Percentiles rank a stretch among this genome's conserved stretches.
These are phyloP conservation scores for Mycena amicta DNA, from an alignment of 768 basidiomycete species.

Conservation along the genomic window DNA sequence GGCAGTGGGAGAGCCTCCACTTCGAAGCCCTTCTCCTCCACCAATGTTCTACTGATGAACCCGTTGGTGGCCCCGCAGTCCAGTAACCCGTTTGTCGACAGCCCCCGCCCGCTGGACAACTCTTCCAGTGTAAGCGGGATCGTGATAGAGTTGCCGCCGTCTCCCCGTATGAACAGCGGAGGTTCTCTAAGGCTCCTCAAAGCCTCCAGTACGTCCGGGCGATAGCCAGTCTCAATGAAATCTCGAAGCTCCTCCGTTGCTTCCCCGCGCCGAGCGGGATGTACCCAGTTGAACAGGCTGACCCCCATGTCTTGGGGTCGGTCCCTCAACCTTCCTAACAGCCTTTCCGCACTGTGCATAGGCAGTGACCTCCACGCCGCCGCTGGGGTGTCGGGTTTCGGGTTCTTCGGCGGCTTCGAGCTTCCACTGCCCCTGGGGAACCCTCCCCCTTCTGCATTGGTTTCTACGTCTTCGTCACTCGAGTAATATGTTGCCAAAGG, in stretches of 20 bases:
- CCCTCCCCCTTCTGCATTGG: too few relatives aligned
- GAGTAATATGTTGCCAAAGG: too few relatives aligned
- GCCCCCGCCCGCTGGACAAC: neutral
- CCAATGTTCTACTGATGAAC: conserved; percentile 20
- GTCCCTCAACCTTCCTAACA: neutral
- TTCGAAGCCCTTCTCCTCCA: conserved; percentile 7
- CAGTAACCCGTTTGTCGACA: conserved; percentile 7
- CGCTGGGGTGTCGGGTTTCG: neutral
- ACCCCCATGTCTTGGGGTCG: neutral
- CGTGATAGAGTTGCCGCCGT: neutral
- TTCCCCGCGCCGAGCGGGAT: neutral
- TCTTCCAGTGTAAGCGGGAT: neutral
- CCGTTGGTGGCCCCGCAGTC: conserved; percentile 28
- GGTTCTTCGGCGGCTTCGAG: neutral
- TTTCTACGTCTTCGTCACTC: too few relatives aligned
- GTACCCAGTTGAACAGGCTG: neutral
- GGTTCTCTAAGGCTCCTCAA: neutral
- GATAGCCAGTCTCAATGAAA: neutral
- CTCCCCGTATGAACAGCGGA: neutral
- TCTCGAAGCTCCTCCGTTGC: neutral
- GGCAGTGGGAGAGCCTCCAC: conserved; percentile 3
- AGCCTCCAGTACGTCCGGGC: neutral
- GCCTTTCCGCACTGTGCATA: neutral
- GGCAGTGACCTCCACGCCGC: conserved; percentile 4
- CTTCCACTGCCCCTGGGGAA: too few relatives aligned